Evolutionary conservation across 108 stramenopile genomes (phyloP), one percentile per base, ranked within the genome.

Genomic region (Phaeodactylum tricornutum): DNA sequence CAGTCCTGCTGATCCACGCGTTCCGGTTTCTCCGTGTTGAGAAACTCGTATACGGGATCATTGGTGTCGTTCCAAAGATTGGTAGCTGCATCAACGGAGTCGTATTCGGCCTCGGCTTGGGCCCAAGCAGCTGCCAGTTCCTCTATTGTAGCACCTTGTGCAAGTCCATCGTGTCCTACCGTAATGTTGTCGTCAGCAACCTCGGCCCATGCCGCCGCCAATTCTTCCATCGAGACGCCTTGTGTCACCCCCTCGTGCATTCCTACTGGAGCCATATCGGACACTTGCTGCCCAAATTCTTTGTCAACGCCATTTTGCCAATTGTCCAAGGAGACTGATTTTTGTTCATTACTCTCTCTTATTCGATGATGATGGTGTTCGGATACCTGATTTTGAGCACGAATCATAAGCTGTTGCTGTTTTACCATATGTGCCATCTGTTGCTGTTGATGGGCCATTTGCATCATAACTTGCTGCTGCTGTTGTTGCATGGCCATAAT

Each of bases 81-180:
- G 7, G 34, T 19, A 26, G 21, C 53, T n/a, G 17, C 53, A 3
- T 28, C 22, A 43, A 14, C 25, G 27, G 24, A 16, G 5, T 49
- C 65, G 48, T 61, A 79, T 64, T 81, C 79, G 1, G 61, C 74
- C 43, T 89, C 77, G 4, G 83, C 83, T 53, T 84, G 66, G 3
- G 72, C 69, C 87, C 87, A 89, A 17, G 87, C 83, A 1, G 67
- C 66, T 8, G 87, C 78, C 22, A 89, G 34, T 23, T 72, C 70
- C 50, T 89, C 79, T 29, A 89, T 85, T 12, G 71, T 65, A 7
- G 73, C 80, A 32, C 70, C 72, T 16, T 52, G 57, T 2, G 55
- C 40, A 19, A 46, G 33, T 20, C 73, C 74, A 24, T 61, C 67
- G 33, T 65, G 19, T 29, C 47, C 53, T 28, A 38, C 32, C 20